A percentile compares a stretch with the other conserved stretches of the same genome.
These are phyloP conservation scores for Fraxinus velutina DNA, from an alignment of 305 asterid genomes.

Conservation along the genomic window DNA sequence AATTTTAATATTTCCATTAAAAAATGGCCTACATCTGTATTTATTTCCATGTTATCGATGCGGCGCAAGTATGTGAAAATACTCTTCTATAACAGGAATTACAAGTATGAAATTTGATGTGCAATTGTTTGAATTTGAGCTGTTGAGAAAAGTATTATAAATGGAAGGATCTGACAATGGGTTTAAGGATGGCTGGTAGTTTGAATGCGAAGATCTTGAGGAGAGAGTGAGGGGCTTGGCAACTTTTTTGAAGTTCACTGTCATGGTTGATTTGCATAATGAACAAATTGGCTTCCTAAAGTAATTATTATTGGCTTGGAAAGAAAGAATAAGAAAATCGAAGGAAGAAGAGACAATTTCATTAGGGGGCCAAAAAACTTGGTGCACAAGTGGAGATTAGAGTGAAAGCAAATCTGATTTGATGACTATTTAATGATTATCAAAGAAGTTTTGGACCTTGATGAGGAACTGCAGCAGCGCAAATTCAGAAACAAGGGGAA, in stretches of 20 bases:
- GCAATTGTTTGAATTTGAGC: background rate
- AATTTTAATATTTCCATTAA: background rate
- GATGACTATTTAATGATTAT: background rate
- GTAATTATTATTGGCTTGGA: background rate
- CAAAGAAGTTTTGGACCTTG: background rate
- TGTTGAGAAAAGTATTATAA: background rate
- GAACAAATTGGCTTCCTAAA: background rate
- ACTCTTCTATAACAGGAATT: background rate
- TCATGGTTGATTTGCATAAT: background rate
- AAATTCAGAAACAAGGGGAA: background rate
- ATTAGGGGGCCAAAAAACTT: background rate
- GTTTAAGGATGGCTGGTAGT: background rate
- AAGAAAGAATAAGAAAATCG: background rate
- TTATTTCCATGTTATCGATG: background rate
- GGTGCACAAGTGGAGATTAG: background rate
- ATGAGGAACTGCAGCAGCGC: background rate
- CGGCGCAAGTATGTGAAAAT: background rate
- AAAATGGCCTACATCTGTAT: background rate
- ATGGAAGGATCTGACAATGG: background rate
- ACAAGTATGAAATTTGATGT: background rate
- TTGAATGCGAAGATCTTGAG: background rate
- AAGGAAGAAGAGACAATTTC: background rate
- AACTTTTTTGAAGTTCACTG: background rate
- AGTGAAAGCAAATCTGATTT: background rate
- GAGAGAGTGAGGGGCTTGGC: background rate